Base-by-base conservation (phyloP, 306 rosid species). In the Astragalus glycyphyllos region DNA sequence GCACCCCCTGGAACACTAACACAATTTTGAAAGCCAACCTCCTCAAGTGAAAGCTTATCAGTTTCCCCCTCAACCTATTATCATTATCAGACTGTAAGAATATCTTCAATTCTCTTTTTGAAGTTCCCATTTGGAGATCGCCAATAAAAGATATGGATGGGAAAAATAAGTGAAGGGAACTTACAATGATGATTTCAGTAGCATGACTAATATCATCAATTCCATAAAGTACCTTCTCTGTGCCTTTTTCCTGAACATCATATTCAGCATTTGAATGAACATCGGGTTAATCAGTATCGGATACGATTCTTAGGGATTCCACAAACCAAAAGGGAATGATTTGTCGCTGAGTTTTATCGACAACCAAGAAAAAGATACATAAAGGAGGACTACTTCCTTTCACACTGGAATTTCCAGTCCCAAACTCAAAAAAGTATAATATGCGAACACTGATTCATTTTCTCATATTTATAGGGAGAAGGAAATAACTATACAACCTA, bases 1-100 rank as follows among this genome's bases (percentile, higher is more conserved):
- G 96, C 98, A 78, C 96, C 98, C 20, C 75, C 85, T 50, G 98
- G 98, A 71, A 86, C 96, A 83, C 97, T 90, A 5, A 90, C 93
- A 79, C 98, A 93, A 73, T 88, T 88, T 64, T n/a, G 79, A 76
- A 88, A 83, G 69, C 97, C 98, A 77, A 92, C 96, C 76, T 93
- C 98, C 79, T 90, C 97, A 35, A 90, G 77, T 26, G 98, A 93
- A 79, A 93, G 97, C 87, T 93, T 93, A 74, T 93, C 98, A 57
- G 86, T 60, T 80, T 93, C 98, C 60, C 98, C 97, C 76, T 93
- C 98, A 64, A 90, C 98, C 97, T 93, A 78, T 66, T 23, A 51
- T 54, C 66, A 72, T 68, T 58, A 76, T 37, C 40, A 58, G 57
- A 80, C 13, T 11, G 69, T 69, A 65, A 70, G 26, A 65, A 51